Evolutionary conservation across 768 basidiomycete genomes (phyloP).

Genomic region (Mycena capillaripes): DNA sequence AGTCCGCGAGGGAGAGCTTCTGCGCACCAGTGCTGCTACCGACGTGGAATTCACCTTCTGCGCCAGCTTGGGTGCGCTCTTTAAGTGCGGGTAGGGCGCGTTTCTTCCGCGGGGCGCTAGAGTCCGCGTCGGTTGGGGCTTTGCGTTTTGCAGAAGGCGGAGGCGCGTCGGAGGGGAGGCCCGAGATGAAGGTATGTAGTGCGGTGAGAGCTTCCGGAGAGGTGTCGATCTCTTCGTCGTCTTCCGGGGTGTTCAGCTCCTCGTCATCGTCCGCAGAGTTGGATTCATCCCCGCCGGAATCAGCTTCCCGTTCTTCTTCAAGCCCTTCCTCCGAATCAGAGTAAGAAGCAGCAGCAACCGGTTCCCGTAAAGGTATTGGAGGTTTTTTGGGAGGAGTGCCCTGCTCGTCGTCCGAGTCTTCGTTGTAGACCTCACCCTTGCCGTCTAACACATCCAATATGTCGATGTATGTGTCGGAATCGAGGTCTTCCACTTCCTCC

Average conservation of each 20-base stretch:
- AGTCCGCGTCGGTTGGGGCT: conserved; percentile 48
- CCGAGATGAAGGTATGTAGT: conserved; percentile 80
- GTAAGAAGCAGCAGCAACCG: conserved; percentile 28
- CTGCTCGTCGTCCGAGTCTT: conserved; percentile 55
- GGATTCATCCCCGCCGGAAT: conserved; percentile 51
- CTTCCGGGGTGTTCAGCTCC: conserved; percentile 52
- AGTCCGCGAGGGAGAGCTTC: conserved; percentile 78
- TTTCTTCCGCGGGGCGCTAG: conserved; percentile 61
- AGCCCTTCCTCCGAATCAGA: conserved; percentile 38
- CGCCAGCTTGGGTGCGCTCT: conserved; percentile 84
- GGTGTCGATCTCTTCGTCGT: conserved; percentile 63
- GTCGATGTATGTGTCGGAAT: conserved; percentile 72
- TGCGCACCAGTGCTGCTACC: conserved; percentile 59
- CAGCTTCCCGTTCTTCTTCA: conserved; percentile 49
- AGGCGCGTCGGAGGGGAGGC: conserved; percentile 63
- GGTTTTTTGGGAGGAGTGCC: conserved; percentile 48
- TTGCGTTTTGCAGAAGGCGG: conserved; percentile 75
- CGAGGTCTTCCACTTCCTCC: conserved; percentile 61
- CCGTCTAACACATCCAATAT: conserved; percentile 78
- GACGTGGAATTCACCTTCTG: conserved; percentile 85
- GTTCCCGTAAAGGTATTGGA: conserved; percentile 30
- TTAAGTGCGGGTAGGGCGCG: conserved; percentile 63
- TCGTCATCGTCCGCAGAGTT: conserved; percentile 60
- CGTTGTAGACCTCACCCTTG: conserved; percentile 59
- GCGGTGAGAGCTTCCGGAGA: conserved; percentile 75